These are phyloP conservation scores for Solanum chiquidenum DNA, from an alignment of 257 asterid species.

Conservation along the genomic window DNA sequence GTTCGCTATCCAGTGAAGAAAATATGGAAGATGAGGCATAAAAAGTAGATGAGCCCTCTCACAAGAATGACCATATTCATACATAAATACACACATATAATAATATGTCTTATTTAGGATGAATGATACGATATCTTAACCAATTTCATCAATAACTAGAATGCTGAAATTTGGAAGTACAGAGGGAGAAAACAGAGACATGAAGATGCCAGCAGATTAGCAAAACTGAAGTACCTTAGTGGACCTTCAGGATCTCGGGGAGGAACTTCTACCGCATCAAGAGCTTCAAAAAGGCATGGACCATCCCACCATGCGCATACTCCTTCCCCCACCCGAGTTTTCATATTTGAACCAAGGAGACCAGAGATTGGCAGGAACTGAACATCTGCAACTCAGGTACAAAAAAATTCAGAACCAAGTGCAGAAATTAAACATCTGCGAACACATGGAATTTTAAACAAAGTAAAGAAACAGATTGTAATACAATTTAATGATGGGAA, in stretches of 20 bases:
- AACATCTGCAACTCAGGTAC: slow-evolving; percentile 46
- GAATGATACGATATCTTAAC: not conserved
- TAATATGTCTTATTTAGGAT: not conserved
- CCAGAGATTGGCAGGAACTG: slow-evolving; percentile 92
- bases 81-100: not conserved
- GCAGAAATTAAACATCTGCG: not conserved
- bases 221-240: slow-evolving; percentile 43
- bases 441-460: not conserved
- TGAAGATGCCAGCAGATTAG: not conserved
- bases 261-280: slow-evolving; percentile 73
- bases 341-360: slow-evolving; percentile 71
- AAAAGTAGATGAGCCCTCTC: not conserved
- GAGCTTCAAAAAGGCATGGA: slow-evolving; percentile 85
- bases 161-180: not conserved
- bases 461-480: not conserved
- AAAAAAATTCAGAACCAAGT: not conserved
- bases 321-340: slow-evolving; percentile 45
- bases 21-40: not conserved
- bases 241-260: slow-evolving; percentile 85
- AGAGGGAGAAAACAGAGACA: not conserved
- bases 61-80: not conserved
- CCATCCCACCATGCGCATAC: slow-evolving; percentile 87
- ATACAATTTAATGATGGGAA: not conserved
- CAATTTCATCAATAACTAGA: not conserved
- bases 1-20: not conserved